Percentiles rank a stretch among this genome's conserved stretches.
phyloP scores from a whole-genome alignment of 1,284 basidiomycete genomes.

The Tilletia indica region DNA sequence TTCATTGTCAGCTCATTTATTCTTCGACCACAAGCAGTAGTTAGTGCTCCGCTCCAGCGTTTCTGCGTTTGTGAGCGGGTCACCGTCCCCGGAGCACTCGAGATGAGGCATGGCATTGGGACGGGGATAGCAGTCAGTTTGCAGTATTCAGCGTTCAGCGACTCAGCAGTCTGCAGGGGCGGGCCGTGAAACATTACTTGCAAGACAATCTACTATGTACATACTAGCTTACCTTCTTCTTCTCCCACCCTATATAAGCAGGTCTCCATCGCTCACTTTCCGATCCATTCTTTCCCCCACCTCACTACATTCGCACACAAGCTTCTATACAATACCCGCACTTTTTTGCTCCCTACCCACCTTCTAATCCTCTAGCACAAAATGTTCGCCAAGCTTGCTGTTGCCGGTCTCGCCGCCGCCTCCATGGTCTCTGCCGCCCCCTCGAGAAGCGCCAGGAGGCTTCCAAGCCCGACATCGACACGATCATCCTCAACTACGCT shows the following conservation, averaged over 20 bases:
- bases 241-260: background rate
- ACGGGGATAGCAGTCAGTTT: too few relatives aligned
- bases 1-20: too few relatives aligned
- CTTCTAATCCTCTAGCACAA: background rate
- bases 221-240: too few relatives aligned
- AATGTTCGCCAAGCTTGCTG: constrained; percentile 17
- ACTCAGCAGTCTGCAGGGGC: too few relatives aligned
- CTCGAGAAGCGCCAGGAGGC: constrained; percentile 23
- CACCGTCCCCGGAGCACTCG: too few relatives aligned
- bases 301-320: background rate
- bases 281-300: background rate
- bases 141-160: too few relatives aligned
- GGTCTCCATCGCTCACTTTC: background rate
- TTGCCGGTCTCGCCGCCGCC: constrained; percentile 41
- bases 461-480: constrained; percentile 53
- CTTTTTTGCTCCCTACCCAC: background rate
- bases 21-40: too few relatives aligned
- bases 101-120: too few relatives aligned
- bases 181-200: too few relatives aligned
- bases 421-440: constrained; percentile 32
- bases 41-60: too few relatives aligned
- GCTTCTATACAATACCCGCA: background rate
- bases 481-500: constrained; percentile 64
- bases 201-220: too few relatives aligned
- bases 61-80: too few relatives aligned